Base-by-base conservation (phyloP, 345 rosid species). In the Corymbia maculata region DNA sequence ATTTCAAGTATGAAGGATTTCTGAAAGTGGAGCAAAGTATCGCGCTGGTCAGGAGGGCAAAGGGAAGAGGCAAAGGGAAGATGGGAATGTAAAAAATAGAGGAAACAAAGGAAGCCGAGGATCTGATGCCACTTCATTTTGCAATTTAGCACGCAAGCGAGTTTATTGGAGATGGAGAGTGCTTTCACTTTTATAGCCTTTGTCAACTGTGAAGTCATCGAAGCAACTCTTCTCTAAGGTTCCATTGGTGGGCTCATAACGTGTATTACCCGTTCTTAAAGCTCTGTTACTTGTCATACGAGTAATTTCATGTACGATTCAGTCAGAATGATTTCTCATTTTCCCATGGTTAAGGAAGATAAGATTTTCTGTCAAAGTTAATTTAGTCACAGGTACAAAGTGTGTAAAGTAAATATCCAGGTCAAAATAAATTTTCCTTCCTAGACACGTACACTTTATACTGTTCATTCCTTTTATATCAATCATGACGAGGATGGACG, bases 281-380 rank as follows among this genome's bases (percentile, higher is more conserved):
- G 66, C 30, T 59, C 1, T 26, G 1, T 0, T 26, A 3, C 7
- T 59, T 13, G 1, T n/a, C 28, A 9, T 2, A 24, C 3, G 3
- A 10, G 64, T 57, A 57, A 57, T 57, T 57, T 57, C 64, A 1
- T 57, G 64, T 24, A 6, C 16, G 55, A 52, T 1, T 52, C 1
- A 1, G 55, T 0, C 8, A 52, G 22, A 52, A 52, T 52, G 55
- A 52, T 52, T 6, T 52, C 1, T 52, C 55, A 52, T 52, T 52
- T 52, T 17, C 22, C 17, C 55, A 52, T 16, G 55, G 22, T 52
- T 16, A 52, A 17, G 55, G 22, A 52, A 52, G 55, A 52, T 52
- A 19, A 52, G 0, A 52, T 52, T 52, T 52, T 52, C 22, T 52
- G 22, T 6, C 0, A 0, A 52, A 52, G 55, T 52, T 17, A 17